Base-by-base conservation (phyloP, 306 rosid species). In the Dryas drummondii region DNA sequence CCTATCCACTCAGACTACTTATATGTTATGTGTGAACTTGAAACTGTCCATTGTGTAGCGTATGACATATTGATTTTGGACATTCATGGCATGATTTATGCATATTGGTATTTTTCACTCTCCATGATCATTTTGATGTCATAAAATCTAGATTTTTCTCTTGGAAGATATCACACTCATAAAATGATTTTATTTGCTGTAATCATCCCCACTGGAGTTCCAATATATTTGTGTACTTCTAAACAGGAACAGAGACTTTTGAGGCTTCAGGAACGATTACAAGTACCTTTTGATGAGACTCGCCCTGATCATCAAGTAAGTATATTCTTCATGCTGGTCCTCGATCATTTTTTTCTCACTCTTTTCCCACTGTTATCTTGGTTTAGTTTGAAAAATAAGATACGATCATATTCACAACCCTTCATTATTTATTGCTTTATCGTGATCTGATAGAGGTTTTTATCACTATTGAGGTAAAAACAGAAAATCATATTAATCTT, bases 291-390 rank as follows among this genome's bases (percentile, higher is more conserved):
- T 57, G 97, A 92, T 10, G 97, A 88, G 82, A 87, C 88, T 47
- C 68, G 81, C 51, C 85, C 64, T 9, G 93, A 90, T 77, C 99
- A 94, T 87, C 98, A 87, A 82, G 99, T 94, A 90, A 82, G 99
- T 94, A 90, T 27, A 66, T 71, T 19, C 56, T 73, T 80, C 64
- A 61, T 56, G 44, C 48, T 74, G 76, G 54, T 57, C 62, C 78
- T 48, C 70, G 12, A 58, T 78, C 56, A 10, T 63, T 70, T 22
- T 42, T 48, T 14, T 4, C 9, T 27, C 15, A 55, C 9, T 49
- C 55, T 44, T n/a, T 50, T 47, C 60, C 9, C 41, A 44, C 26
- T 76, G 32, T 8, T 57, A 9, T 44, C 32, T 63, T 50, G 12
- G 53, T 53, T 66, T 19, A 78, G 14, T 44, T 74, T 9, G 48